These are phyloP conservation scores for Chrysoporthe deuterocubensis DNA, from an alignment of 2,329 filamentous ascomycete species.

Conservation along the genomic window DNA sequence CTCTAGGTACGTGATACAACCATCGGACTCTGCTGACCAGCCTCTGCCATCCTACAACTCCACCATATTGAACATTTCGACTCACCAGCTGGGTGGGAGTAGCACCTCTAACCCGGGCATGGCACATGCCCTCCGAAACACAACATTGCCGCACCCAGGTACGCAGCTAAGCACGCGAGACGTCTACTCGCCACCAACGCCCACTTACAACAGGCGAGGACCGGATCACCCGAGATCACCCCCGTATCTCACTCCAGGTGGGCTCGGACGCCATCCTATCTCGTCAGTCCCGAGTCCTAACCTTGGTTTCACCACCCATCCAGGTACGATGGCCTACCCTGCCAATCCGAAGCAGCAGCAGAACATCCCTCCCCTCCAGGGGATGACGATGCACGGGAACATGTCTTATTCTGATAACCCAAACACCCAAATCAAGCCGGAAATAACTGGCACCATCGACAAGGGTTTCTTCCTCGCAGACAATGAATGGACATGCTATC, in stretches of 20 bases:
- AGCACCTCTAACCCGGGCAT: constrained; percentile 58
- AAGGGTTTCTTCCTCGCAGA: constrained; percentile 87
- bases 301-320: constrained; percentile 43
- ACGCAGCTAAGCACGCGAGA: constrained; percentile 56
- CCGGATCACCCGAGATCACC: constrained; percentile 58
- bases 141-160: constrained; percentile 56
- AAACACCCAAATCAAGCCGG: constrained; percentile 59
- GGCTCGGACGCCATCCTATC: constrained; percentile 55
- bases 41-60: constrained; percentile 7
- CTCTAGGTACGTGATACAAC: constrained; percentile 55
- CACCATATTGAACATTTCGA: constrained; percentile 29
- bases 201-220: constrained; percentile 50
- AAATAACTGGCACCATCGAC: constrained; percentile 80
- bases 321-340: constrained; percentile 55
- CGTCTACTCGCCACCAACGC: constrained; percentile 56
- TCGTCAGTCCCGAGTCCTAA: constrained; percentile 57
- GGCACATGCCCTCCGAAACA: constrained; percentile 60
- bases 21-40: constrained; percentile 25
- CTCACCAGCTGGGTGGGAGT: constrained; percentile 46
- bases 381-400: constrained; percentile 58
- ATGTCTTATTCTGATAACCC: constrained; percentile 64
- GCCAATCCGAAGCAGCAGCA: constrained; percentile 43
- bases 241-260: constrained; percentile 46
- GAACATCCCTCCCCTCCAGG: constrained; percentile 57
- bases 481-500: constrained; percentile 88